phyloP scores from a whole-genome alignment of 2,329 filamentous ascomycete genomes.

The Neurospora crassa region DNA sequence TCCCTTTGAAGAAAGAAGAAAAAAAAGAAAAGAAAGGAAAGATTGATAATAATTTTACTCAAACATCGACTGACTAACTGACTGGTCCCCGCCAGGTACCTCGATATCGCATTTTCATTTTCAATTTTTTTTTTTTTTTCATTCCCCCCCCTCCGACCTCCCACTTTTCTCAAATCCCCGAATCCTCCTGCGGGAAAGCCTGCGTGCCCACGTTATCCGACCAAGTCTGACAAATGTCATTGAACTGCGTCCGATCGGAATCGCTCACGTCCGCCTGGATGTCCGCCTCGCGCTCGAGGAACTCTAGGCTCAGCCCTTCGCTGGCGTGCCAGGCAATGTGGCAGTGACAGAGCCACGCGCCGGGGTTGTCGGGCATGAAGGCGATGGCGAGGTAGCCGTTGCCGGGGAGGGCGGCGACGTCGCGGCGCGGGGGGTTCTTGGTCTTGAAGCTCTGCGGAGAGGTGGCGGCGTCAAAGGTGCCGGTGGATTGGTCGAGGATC shows the following conservation, averaged over 20 bases:
- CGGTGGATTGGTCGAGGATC: conserved; percentile 25
- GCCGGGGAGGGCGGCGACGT: conserved; percentile 34
- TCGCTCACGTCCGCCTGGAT: conserved; percentile 5
- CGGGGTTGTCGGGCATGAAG: conserved; percentile 42
- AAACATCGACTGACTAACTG: neutral
- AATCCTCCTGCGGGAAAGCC: conserved; percentile 10
- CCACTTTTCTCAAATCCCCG: conserved; percentile 7
- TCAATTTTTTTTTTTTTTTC: neutral
- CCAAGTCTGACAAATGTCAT: conserved; percentile 6
- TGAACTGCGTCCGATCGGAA: conserved; percentile 1
- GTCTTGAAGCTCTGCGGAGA: conserved; percentile 22
- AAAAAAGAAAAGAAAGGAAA: neutral
- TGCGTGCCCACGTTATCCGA: neutral
- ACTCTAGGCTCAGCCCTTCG: conserved; percentile 41
- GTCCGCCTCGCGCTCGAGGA: conserved; percentile 27
- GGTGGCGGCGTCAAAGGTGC: conserved; percentile 20
- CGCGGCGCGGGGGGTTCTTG: conserved; percentile 37
- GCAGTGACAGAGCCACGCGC: conserved; percentile 38
- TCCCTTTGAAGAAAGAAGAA: too few species aligned
- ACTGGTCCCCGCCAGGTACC: neutral
- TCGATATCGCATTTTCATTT: neutral
- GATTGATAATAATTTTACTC: neutral
- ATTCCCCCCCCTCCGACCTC: neutral
- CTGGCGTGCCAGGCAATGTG: conserved; percentile 41
- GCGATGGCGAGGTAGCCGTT: conserved; percentile 38